A percentile compares a stretch with the other conserved stretches of the same genome.
These are phyloP conservation scores for Arthrobotrys sphaeroides DNA, from an alignment of 2,329 filamentous ascomycete genomes.

Conservation along the genomic window DNA sequence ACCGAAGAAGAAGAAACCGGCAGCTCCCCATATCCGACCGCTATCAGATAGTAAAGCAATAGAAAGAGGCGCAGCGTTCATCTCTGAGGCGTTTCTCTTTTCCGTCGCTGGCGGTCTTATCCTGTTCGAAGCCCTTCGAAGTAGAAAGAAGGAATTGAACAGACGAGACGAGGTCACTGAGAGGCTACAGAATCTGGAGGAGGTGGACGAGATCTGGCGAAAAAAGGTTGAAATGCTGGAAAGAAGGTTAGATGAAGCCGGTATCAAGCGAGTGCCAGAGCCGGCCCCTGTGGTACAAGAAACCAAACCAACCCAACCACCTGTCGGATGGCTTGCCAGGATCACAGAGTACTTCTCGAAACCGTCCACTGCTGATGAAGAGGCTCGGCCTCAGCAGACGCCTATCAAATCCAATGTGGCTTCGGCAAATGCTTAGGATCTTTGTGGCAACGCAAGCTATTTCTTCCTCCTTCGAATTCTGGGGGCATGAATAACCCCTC, in stretches of 20 bases:
- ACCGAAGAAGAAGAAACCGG: constrained; percentile 54
- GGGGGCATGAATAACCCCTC: neutral
- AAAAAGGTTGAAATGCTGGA: constrained; percentile 51
- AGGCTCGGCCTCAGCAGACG: neutral
- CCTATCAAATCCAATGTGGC: neutral
- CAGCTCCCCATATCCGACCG: constrained; percentile 69
- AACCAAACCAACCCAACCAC: neutral
- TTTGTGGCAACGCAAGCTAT: neutral
- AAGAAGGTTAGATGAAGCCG: constrained; percentile 39
- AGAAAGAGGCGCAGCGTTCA: constrained; percentile 75
- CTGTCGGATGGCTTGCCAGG: constrained; percentile 23
- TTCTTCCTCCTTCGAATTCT: neutral
- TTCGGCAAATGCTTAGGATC: neutral
- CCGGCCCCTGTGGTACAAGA: constrained; percentile 9
- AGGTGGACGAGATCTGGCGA: constrained; percentile 57
- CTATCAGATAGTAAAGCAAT: constrained; percentile 75
- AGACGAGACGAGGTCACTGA: constrained; percentile 71
- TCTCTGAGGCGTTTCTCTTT: constrained; percentile 74
- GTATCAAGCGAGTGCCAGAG: constrained; percentile 37
- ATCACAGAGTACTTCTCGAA: constrained; percentile 29
- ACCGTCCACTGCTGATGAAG: neutral
- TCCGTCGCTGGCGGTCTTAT: constrained; percentile 71
- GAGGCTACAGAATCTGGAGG: constrained; percentile 69
- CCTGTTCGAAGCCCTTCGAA: constrained; percentile 71
- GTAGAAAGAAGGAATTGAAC: constrained; percentile 70